Evolutionary conservation across 768 basidiomycete genomes (phyloP), one percentile per base, ranked within the genome.

Genomic region (Chlorophyllum brunneum): DNA sequence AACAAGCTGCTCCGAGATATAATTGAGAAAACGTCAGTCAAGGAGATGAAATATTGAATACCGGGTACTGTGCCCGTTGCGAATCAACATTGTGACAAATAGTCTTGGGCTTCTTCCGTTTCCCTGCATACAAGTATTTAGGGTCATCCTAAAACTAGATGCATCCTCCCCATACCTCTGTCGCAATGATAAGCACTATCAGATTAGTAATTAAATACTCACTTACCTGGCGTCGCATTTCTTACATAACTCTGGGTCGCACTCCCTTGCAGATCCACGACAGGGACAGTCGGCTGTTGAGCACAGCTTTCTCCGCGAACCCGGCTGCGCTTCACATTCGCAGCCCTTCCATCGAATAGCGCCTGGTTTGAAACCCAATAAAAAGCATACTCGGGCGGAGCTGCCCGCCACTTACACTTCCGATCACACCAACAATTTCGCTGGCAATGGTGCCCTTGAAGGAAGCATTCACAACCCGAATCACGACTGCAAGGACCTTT

Each of bases 161-260:
- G n/a, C n/a, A n/a, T n/a, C n/a, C n/a, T n/a, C n/a, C n/a, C n/a
- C n/a, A n/a, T n/a, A n/a, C n/a, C n/a, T n/a, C n/a, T n/a, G n/a
- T n/a, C n/a, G n/a, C n/a, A n/a, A n/a, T n/a, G n/a, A n/a, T 34
- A 67, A 65, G 10, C 36, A 70, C 67, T 10, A 73, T 67, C 55
- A 85, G 85, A 48, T 64, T 67, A 57, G 83, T 84, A 0, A 56
- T 43, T n/a, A n/a, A n/a, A n/a, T n/a, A n/a, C 6, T 13, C 13
- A 39, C 74, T 57, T 38, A 83, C 81, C 62, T 74, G 48, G 75
- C 70, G 55, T 70, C 66, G 60, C 85, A 85, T 10, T 67, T 67
- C 9, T 58, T 5, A 55, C 88, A 90, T 7, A 86, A 52, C 30
- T 81, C 80, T 2, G 85, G 84, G 63, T 88, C 85, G 54, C 88